Evolutionary conservation across 768 basidiomycete species (phyloP).

Genomic region (Auricularia auricula-judae): DNA sequence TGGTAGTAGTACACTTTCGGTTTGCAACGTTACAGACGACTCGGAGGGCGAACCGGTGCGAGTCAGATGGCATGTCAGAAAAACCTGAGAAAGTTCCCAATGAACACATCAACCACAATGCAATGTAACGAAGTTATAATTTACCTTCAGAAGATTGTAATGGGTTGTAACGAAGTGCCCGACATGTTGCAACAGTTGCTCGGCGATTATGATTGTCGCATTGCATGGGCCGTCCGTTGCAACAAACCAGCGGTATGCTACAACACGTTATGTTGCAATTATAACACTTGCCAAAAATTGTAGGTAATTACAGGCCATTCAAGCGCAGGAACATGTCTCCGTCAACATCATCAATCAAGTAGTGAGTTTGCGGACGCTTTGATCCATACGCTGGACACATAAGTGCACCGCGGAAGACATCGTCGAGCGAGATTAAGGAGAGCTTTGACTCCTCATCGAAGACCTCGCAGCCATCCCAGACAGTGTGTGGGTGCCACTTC

Average conservation of each 20-base stretch:
- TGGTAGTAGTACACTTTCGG: background rate
- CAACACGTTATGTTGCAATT: too few relatives aligned
- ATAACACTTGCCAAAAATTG: too few relatives aligned
- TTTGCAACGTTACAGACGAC: background rate
- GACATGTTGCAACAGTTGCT: too few relatives aligned
- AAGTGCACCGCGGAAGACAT: background rate
- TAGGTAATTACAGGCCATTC: too few relatives aligned
- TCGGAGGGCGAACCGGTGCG: background rate
- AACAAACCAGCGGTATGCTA: too few relatives aligned
- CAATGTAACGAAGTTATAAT: too few relatives aligned
- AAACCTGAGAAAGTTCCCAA: too few relatives aligned
- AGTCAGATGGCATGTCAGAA: conserved; percentile 17
- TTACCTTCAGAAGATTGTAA: too few relatives aligned
- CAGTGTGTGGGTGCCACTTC: conserved; percentile 10
- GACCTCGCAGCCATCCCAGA: conserved; percentile 13
- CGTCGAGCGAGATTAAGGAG: conserved; percentile 4
- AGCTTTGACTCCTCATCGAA: conserved; percentile 8
- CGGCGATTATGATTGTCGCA: too few relatives aligned
- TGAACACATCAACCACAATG: too few relatives aligned
- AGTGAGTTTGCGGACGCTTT: background rate
- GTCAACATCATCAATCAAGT: conserved; percentile 3
- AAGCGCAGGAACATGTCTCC: conserved; percentile 2
- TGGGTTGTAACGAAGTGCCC: too few relatives aligned
- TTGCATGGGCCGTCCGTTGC: too few relatives aligned
- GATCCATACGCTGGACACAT: background rate